Evolutionary conservation across 768 basidiomycete genomes (phyloP).

Genomic region (Floccularia luteovirens): DNA sequence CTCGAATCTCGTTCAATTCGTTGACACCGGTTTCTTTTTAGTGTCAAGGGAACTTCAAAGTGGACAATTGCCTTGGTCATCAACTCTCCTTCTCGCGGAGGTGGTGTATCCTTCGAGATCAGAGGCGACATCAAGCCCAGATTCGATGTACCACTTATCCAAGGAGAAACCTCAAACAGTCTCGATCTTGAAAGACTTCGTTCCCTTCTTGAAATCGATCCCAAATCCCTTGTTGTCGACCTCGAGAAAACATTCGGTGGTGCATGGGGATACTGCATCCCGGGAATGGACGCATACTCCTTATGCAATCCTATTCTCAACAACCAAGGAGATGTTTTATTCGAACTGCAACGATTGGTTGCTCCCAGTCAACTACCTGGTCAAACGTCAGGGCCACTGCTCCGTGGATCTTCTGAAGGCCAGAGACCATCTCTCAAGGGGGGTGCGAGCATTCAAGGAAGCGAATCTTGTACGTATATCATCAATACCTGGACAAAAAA

Average conservation of each 20-base stretch:
- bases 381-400: too few species aligned
- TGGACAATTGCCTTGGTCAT: not conserved
- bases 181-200: not conserved
- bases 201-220: not conserved
- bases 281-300: slow-evolving; percentile 1
- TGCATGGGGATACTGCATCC: slow-evolving; percentile 2
- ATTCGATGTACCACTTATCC: not conserved
- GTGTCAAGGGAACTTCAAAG: not conserved
- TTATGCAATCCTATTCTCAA: slow-evolving; percentile 2
- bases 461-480: too few species aligned
- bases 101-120: not conserved
- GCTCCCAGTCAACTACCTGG: too few species aligned
- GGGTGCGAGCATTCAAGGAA: too few species aligned
- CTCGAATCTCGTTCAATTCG: not conserved
- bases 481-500: too few species aligned
- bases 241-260: not conserved
- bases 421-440: too few species aligned
- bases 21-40: not conserved
- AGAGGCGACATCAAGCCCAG: slow-evolving; percentile 1
- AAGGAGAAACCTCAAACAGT: not conserved
- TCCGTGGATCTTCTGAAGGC: too few species aligned
- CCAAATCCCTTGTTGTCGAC: not conserved
- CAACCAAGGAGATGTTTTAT: not conserved
- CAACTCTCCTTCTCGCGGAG: not conserved
- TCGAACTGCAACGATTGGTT: too few species aligned